Evolutionary conservation across 2,329 filamentous ascomycete species (phyloP).

Genomic region (Metarhizium sp.): DNA sequence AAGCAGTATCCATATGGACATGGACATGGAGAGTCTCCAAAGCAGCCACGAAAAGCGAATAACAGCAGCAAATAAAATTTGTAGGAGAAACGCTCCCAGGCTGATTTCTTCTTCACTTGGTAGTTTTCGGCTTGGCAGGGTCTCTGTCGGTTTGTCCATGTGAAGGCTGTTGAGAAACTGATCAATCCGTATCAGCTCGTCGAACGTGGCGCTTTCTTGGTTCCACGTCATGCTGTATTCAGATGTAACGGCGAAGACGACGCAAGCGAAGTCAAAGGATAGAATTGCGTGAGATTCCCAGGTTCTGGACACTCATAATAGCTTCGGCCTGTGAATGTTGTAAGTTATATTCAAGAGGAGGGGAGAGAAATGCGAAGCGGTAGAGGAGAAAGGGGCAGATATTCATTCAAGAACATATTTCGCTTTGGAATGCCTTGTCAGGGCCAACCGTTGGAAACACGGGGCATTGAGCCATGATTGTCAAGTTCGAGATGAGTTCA

Average conservation of each 20-base stretch:
- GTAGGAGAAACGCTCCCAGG: not conserved
- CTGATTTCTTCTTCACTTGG: not conserved
- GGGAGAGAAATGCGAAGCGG: not conserved
- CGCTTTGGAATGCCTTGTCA: not conserved
- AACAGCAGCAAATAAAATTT: not conserved
- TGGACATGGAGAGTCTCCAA: not conserved
- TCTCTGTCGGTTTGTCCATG: not conserved
- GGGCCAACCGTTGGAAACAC: not conserved
- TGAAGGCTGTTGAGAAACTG: not conserved
- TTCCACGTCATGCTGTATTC: not conserved
- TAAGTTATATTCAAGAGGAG: not conserved
- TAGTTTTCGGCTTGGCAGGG: not conserved
- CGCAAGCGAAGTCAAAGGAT: not conserved
- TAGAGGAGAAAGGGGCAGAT: not conserved
- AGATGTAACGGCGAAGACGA: not conserved
- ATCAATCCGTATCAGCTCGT: not conserved
- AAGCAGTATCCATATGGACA: constrained; percentile 3
- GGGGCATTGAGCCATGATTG: not conserved
- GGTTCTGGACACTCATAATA: too few species aligned
- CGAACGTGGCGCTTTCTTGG: not conserved
- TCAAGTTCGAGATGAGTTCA: not conserved
- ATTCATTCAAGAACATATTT: too few species aligned
- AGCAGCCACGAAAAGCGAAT: not conserved
- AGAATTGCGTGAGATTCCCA: not conserved
- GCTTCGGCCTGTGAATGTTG: too few species aligned